Percentiles rank a stretch among this genome's conserved stretches.
Evolutionary conservation across 1,139 yeast genomes (phyloP).

Genomic region (Eremothecium sinecaudum): DNA sequence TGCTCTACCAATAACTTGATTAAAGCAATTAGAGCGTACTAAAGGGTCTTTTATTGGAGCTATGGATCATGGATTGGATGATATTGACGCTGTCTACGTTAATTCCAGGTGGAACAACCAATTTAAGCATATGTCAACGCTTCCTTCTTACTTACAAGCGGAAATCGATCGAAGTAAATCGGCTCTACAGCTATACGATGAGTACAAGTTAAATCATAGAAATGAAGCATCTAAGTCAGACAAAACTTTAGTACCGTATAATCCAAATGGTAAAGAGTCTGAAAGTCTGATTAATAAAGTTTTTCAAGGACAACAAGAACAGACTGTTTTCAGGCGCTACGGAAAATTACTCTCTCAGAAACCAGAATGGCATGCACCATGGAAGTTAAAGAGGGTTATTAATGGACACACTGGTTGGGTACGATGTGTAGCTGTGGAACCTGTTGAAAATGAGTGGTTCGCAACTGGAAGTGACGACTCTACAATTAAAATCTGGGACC

Average conservation of each 20-base stretch:
- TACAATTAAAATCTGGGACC: constrained; percentile 86
- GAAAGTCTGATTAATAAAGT: constrained; percentile 2
- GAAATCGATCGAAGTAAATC: constrained; percentile 16
- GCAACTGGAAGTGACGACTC: constrained; percentile 86
- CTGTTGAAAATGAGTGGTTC: constrained; percentile 74
- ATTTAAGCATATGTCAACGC: constrained; percentile 16
- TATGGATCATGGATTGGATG: no score
- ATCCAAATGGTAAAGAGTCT: constrained; percentile 7
- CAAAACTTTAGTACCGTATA: constrained; percentile 1
- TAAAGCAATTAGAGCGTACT: no score
- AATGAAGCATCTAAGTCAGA: neutral
- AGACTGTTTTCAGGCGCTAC: constrained; percentile 21
- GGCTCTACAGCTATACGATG: constrained; percentile 12
- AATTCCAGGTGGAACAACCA: constrained; percentile 26
- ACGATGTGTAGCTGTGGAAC: constrained; percentile 68
- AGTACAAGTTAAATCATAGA: constrained; percentile 2
- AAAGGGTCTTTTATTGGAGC: no score
- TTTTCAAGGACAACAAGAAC: constrained; percentile 1
- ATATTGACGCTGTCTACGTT: constrained; percentile 19
- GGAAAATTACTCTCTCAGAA: constrained; percentile 19
- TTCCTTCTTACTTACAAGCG: constrained; percentile 25
- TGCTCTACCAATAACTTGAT: no score
- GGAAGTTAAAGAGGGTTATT: constrained; percentile 66
- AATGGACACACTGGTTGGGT: constrained; percentile 96
- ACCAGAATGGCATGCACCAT: constrained; percentile 49